Base-by-base conservation (phyloP, 2,329 filamentous ascomycete species). In the Botrytis porri region DNA sequence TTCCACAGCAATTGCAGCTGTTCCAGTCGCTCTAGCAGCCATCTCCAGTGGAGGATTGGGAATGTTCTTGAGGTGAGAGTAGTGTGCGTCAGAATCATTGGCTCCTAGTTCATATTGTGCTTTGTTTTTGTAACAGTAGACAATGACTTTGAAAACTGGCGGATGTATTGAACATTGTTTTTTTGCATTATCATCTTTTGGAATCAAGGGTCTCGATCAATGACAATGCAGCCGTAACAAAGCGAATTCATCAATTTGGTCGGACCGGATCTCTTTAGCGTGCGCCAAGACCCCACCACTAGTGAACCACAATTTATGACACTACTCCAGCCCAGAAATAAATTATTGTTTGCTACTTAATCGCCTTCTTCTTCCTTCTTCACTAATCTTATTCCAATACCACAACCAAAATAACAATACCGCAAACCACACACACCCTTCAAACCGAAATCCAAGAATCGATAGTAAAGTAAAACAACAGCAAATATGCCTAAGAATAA, bases 401-500 rank as follows among this genome's bases (percentile, higher is more conserved):
- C 62, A 45, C 41, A 64, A 16, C 41, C 62, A 64, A 48, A 48
- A 35, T 3, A 48, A 35, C 25, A n/a, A 45, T 6, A 41, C n/a
- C 22, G 12, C 43, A 41, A 67, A 48, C 16, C 45, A 54, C 20
- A 39, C 14, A 4, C 14, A 14, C 18, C 22, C 39, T 69, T 3
- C 25, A 69, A 57, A 29, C 3, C 22, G 37, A 66, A 54, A 61
- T 67, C 39, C 35, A 73, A 64, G n/a, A 69, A 32, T 22, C n/a
- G 8, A 43, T 12, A 72, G 18, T 69, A 59, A 74, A 62, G 48
- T 48, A 69, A 74, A 57, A 74, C 70, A 75, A 51, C 73, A 73
- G 76, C 79, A 84, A 90, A 85, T 76, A 98, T 98, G 95, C 95
- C 95, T 82, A 98, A 98, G 93, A 98, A 98, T 85, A 98, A 98